A percentile compares a stretch with the other conserved stretches of the same genome.
Conservation (phyloP, 352 stramenopile genomes). For the Globisporangium nunn region DNA sequence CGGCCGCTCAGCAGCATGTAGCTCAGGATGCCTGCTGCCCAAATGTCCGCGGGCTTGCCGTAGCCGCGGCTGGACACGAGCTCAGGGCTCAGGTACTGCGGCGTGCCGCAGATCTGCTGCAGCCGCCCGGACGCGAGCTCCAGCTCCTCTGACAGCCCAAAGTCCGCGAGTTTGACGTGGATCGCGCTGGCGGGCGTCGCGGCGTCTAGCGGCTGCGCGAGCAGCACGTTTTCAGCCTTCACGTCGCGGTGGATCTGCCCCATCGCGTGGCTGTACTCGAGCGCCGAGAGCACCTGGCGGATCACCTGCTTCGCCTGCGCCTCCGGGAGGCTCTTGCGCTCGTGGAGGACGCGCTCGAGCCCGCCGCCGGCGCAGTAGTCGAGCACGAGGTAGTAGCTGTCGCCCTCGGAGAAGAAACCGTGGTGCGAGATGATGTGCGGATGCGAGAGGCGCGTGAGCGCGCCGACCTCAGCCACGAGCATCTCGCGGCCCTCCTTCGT, state of each 20-base stretch:
- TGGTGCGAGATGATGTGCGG: conserved; percentile 76
- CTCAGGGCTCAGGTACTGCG: conserved; percentile 95
- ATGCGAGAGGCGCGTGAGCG: conserved; percentile 68
- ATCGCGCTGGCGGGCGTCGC: conserved; percentile 29
- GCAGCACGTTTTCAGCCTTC: conserved; percentile 83
- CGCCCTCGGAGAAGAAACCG: conserved; percentile 70
- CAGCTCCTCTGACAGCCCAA: conserved; percentile 87
- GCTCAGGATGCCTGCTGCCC: conserved; percentile 92
- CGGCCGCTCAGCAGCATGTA: conserved; percentile 85
- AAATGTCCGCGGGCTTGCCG: conserved; percentile 91
- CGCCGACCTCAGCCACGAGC: conserved; percentile 62
- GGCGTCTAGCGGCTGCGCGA: conserved; percentile 45
- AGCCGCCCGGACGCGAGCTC: conserved; percentile 84
- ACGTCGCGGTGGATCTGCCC: conserved; percentile 88
- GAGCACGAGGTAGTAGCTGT: conserved; percentile 82
- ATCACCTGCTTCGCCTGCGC: conserved; percentile 60
- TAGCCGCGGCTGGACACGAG: conserved; percentile 90
- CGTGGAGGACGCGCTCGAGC: conserved; percentile 68
- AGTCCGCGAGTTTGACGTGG: conserved; percentile 88
- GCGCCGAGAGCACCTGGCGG: conserved; percentile 60
- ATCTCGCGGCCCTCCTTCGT: conserved; percentile 48
- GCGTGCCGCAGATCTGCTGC: conserved; percentile 92
- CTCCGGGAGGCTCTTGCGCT: conserved; percentile 58
- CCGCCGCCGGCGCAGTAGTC: conserved; percentile 82
- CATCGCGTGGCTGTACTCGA: conserved; percentile 84